A percentile compares a stretch with the other conserved stretches of the same genome.
phyloP scores from a whole-genome alignment of 257 asterid genomes.

The Petrea volubilis region DNA sequence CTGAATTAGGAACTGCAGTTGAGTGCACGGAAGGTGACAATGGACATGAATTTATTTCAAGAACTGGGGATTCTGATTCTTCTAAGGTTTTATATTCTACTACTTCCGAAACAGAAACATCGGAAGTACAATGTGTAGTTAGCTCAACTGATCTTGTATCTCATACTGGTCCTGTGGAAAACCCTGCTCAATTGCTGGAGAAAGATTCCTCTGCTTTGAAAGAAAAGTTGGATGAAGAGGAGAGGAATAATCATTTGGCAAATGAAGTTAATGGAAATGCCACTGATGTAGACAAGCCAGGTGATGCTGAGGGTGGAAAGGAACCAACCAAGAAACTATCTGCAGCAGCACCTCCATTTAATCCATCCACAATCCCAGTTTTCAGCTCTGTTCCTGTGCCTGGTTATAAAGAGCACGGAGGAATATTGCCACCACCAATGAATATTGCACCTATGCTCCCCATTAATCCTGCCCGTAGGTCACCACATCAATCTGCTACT shows the following conservation, averaged over 20 bases:
- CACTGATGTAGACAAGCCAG: conserved; percentile 42
- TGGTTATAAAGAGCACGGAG: conserved; percentile 67
- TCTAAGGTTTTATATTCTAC: conserved; percentile 26
- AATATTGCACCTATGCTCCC: conserved; percentile 58
- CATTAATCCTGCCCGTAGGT: conserved; percentile 64
- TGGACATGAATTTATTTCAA: conserved; percentile 21
- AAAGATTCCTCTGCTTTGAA: conserved; percentile 31
- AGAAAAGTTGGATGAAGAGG: conserved; percentile 31
- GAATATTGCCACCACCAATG: conserved; percentile 69
- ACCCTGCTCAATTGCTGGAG: conserved; percentile 28
- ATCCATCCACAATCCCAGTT: conserved; percentile 57
- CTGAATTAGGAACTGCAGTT: conserved; percentile 30
- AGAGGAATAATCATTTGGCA: conserved; percentile 25
- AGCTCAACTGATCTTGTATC: conserved; percentile 27
- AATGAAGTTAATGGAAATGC: conserved; percentile 28
- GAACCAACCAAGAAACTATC: conserved; percentile 71
- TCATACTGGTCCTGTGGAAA: conserved; percentile 26
- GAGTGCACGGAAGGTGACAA: conserved; percentile 30
- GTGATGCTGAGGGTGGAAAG: conserved; percentile 45
- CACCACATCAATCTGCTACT: conserved; percentile 82
- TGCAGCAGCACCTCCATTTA: conserved; percentile 87
- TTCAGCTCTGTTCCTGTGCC: conserved; percentile 60
- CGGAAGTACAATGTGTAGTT: conserved; percentile 27
- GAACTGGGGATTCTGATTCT: conserved; percentile 24
- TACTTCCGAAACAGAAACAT: conserved; percentile 16